Evolutionary conservation across 73 alveolate species (phyloP).

Genomic region (Uronychia binucleata): DNA sequence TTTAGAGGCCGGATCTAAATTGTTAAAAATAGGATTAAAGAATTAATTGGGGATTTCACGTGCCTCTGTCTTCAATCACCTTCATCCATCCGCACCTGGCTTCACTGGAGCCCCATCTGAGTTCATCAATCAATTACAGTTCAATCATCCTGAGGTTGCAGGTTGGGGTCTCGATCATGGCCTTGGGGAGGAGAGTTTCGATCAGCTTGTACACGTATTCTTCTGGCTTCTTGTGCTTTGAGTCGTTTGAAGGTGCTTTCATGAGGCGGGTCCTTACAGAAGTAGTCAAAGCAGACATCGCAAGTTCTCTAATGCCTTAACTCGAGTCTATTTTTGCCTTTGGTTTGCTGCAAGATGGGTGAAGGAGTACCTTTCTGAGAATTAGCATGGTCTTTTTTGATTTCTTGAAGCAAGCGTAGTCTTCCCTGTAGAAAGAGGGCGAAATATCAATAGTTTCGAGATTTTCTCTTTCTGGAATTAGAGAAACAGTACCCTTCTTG

Average conservation of each 20-base stretch:
- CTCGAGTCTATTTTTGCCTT: constrained; percentile 33
- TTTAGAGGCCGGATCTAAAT: neutral
- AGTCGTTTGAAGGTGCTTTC: neutral
- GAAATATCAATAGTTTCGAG: constrained; percentile 45
- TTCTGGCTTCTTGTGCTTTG: constrained; percentile 28
- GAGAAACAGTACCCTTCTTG: constrained; percentile 44
- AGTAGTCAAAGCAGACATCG: constrained; percentile 73
- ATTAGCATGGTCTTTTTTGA: constrained; percentile 73
- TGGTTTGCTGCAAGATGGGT: neutral
- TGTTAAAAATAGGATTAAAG: neutral
- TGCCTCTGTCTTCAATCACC: neutral
- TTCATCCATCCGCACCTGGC: neutral
- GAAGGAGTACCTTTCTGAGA: constrained; percentile 56
- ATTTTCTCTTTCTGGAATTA: constrained; percentile 67
- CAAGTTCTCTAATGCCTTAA: constrained; percentile 79
- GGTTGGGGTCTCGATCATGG: constrained; percentile 29
- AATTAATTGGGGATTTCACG: neutral
- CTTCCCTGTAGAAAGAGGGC: constrained; percentile 62
- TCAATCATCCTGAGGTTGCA: neutral
- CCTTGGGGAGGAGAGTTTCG: constrained; percentile 76
- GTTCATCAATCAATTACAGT: neutral
- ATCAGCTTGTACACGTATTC: constrained; percentile 72
- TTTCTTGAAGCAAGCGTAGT: constrained; percentile 62
- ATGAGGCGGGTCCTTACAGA: neutral
- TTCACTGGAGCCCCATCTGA: neutral